Evolutionary conservation across 352 stramenopile species (phyloP).

Genomic region (Pythium biforme): DNA sequence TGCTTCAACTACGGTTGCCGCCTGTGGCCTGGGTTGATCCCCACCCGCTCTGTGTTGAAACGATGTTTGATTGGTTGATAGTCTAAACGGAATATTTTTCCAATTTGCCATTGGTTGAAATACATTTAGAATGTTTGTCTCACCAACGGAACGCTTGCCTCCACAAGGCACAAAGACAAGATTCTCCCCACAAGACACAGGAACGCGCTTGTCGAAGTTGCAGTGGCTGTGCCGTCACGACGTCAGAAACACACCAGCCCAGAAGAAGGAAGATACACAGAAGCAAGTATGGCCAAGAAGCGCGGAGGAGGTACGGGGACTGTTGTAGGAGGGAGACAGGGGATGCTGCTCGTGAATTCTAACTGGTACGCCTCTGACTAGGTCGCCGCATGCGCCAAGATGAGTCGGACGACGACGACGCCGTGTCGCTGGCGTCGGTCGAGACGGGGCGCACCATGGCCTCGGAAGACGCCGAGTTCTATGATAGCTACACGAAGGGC

Average conservation of each 20-base stretch:
- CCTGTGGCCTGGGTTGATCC: background rate
- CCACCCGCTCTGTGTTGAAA: background rate
- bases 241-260: background rate
- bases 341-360: background rate
- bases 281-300: constrained; percentile 60
- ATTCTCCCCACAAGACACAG: background rate
- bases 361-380: background rate
- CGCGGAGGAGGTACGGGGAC: constrained; percentile 40
- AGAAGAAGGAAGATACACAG: background rate
- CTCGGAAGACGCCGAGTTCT: constrained; percentile 68
- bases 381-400: constrained; percentile 63
- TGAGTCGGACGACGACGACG: constrained; percentile 70
- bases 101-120: background rate
- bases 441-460: constrained; percentile 62
- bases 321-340: background rate
- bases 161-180: constrained; percentile 11
- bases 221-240: background rate
- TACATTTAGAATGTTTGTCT: background rate
- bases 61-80: background rate
- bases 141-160: constrained; percentile 3
- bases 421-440: constrained; percentile 59
- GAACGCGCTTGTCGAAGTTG: constrained; percentile 17
- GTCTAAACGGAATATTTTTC: background rate
- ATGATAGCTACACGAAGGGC: constrained; percentile 61
- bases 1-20: background rate